Evolutionary conservation across 1,284 basidiomycete species (phyloP).

Genomic region (Ceratobasidium sp.): DNA sequence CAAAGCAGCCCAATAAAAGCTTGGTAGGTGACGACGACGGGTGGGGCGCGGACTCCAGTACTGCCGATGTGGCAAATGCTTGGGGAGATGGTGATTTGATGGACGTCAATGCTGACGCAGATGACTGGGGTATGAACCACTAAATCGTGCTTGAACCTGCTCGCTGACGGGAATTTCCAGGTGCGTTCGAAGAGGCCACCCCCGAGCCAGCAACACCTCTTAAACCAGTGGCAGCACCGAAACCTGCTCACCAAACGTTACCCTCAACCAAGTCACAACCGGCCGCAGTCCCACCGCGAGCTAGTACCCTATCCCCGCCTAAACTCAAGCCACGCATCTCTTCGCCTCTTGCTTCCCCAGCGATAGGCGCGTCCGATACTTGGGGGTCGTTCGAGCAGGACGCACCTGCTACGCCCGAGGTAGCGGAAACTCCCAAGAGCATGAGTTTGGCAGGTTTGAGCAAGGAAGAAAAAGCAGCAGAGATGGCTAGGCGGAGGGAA

Average conservation of each 20-base stretch:
- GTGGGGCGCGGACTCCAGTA: constrained; percentile 62
- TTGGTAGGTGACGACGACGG: constrained; percentile 67
- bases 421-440: constrained; percentile 53
- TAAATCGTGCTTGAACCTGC: constrained; percentile 24
- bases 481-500: constrained; percentile 89
- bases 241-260: not conserved
- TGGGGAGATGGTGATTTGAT: constrained; percentile 86
- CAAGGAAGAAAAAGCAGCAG: constrained; percentile 89
- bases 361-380: constrained; percentile 19
- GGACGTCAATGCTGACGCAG: constrained; percentile 90
- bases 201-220: constrained; percentile 50
- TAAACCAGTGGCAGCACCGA: not conserved
- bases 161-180: constrained; percentile 58
- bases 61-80: constrained; percentile 62
- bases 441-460: constrained; percentile 63
- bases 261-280: constrained; percentile 35
- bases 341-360: constrained; percentile 39
- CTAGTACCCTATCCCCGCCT: constrained; percentile 27
- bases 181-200: constrained; percentile 83
- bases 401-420: constrained; percentile 50
- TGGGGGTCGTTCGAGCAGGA: constrained; percentile 47
- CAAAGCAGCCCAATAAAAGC: constrained; percentile 61
- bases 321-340: constrained; percentile 33
- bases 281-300: constrained; percentile 15
- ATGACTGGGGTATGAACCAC: constrained; percentile 84